A percentile compares a stretch with the other conserved stretches of the same genome.
These are phyloP conservation scores for Polytrichum commune DNA, from an alignment of 225 moss, liverwort and hornwort species.

Conservation along the genomic window DNA sequence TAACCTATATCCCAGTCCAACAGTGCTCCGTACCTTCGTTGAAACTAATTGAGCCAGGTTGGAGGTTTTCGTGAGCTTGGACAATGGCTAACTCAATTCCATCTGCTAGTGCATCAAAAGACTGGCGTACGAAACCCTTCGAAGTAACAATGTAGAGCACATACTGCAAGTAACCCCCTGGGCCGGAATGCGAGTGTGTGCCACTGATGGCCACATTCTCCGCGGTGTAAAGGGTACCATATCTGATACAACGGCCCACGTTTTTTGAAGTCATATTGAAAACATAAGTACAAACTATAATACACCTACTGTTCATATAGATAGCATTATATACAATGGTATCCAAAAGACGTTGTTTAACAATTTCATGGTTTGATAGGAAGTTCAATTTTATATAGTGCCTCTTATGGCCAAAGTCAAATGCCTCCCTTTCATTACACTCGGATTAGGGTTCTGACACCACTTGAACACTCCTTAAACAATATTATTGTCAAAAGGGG, in stretches of 20 bases:
- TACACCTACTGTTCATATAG: no score
- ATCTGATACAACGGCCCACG: slow-evolving; percentile 36
- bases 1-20: no score
- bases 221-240: slow-evolving; percentile 78
- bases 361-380: background rate
- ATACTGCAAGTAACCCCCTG: slow-evolving; percentile 97
- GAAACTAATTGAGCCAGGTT: slow-evolving; percentile 77
- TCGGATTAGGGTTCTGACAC: no score
- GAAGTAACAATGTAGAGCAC: slow-evolving; percentile 91
- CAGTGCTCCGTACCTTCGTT: slow-evolving; percentile 47
- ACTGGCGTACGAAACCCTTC: slow-evolving; percentile 88
- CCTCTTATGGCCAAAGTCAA: no score
- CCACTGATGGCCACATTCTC: slow-evolving; percentile 93
- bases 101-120: slow-evolving; percentile 89
- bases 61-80: slow-evolving; percentile 88
- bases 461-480: no score
- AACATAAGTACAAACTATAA: no score
- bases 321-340: no score
- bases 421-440: no score
- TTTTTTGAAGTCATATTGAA: no score
- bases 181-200: slow-evolving; percentile 93
- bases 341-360: no score
- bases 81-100: slow-evolving; percentile 88
- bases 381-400: no score
- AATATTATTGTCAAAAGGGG: no score